Evolutionary conservation across 345 rosid species (phyloP), one percentile per base, ranked within the genome.

Genomic region (Ceriops tagal): DNA sequence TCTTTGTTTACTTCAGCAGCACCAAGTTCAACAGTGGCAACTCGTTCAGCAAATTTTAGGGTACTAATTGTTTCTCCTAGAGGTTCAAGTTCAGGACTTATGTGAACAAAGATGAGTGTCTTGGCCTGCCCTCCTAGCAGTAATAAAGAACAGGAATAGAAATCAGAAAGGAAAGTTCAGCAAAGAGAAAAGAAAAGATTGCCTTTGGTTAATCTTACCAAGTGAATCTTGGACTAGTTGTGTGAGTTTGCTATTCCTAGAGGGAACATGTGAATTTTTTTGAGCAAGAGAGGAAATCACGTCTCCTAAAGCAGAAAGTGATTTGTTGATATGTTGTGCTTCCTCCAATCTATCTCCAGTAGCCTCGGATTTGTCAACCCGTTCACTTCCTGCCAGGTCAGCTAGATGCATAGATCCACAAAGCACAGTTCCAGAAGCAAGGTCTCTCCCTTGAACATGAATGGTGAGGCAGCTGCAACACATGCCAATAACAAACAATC

Each of bases 171-270:
- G 15, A 11, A 11, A 13, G 49, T 56, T 5, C 59, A 56, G 16
- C 5, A 18, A 56, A 56, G 39, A 34, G 60, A 39, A 59, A 43
- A 31, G 43, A 28, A 28, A 59, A 26, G 13, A 35, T 27, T 58
- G 39, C 3, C 18, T 52, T 58, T 51, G 34, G 67, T 11, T 28
- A 22, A 62, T 58, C 53, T 59, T 77, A 77, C 80, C 77, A 6
- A 77, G 77, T 64, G 80, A 72, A 53, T 77, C 80, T 69, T 77
- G 80, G 32, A 77, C 77, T 22, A 77, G 73, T n/a, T 77, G 80
- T 22, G 80, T 77, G 62, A 77, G 80, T 60, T 77, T 77, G 32
- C 80, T 77, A 63, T 77, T 77, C 64, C 80, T 65, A 60, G 72
- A 77, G 39, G 80, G 80, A 64, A 77, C 77, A 60, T 77, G 80